Base-by-base conservation (phyloP, 163 green algal genomes). In the Chlorella variabilis region DNA sequence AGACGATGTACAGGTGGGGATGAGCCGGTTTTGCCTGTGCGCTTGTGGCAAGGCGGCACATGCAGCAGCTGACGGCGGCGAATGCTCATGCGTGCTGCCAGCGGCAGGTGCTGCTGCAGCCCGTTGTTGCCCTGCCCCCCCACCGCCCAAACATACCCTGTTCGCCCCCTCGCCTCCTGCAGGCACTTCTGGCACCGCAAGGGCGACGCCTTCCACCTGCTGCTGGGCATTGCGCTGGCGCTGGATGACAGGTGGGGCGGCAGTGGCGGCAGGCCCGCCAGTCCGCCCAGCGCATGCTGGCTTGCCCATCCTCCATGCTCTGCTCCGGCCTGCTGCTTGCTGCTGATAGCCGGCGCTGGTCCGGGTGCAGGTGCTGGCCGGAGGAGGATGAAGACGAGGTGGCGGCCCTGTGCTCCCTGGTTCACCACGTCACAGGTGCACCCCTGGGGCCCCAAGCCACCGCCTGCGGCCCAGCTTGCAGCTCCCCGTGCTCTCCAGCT, bases 191-290 rank as follows among this genome's bases (percentile, higher is more conserved):
- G 84, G 84, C 69, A 58, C 42, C 84, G 78, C 71, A 88, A 85
- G 71, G 78, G 78, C 34, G 84, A 88, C 36, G 84, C 85, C 21
- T 88, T 88, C 45, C 84, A 88, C 73, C 76, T 88, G 25, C 65
- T 85, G 36, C 56, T 88, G 38, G 41, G 51, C 38, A 36, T 85
- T 23, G 78, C 56, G 29, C 62, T 84, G 41, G 54, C 68, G 6
- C 71, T 88, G 42, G 78, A 88, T 33, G 68, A 85, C 76, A 45
- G 83, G 56, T 77, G 75, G 3, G 31, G 42, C 18, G 20, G 15
- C 23, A n/a, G 54, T 63, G 15, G 31, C 33, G 59, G 59, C 29
- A 67, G n/a, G 5, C 7, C 15, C n/a, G n/a, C n/a, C n/a, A n/a
- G n/a, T n/a, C n/a, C n/a, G n/a, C 42, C 42, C 42, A 13, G 42